A percentile compares a stretch with the other conserved stretches of the same genome.
Conservation (phyloP, 257 asterid genomes). For the Prunella vulgaris region DNA sequence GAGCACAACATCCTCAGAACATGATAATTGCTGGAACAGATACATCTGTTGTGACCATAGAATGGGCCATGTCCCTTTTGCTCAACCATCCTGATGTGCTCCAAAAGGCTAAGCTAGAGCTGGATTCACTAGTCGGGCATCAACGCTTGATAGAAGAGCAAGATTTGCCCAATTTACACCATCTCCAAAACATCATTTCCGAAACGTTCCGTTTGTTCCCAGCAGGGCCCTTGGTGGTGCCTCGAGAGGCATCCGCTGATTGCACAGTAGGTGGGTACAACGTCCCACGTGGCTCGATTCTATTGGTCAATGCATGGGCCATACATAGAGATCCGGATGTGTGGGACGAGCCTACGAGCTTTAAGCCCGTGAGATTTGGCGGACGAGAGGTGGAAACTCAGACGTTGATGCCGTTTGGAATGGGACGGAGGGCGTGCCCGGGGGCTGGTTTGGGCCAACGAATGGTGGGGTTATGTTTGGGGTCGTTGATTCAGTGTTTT, state of each 20-base stretch:
- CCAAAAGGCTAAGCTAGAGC: conserved; percentile 26
- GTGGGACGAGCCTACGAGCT: conserved; percentile 34
- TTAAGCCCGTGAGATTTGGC: conserved; percentile 41
- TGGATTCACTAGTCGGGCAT: conserved; percentile 20
- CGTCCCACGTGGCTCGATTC: conserved; percentile 33
- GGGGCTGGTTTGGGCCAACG: conserved; percentile 31
- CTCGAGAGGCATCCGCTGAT: conserved; percentile 35
- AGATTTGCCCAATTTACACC: conserved; percentile 26
- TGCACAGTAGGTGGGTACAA: conserved; percentile 37
- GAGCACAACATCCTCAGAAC: not conserved
- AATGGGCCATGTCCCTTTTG: conserved; percentile 42
- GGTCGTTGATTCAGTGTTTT: conserved; percentile 36
- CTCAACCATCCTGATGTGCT: conserved; percentile 28
- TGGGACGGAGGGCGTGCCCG: conserved; percentile 46
- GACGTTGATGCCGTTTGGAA: conserved; percentile 35
- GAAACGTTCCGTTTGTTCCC: conserved; percentile 32
- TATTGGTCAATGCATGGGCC: conserved; percentile 38
- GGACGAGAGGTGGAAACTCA: conserved; percentile 20
- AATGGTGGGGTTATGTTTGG: conserved; percentile 36
- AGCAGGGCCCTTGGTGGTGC: conserved; percentile 32
- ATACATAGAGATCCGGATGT: conserved; percentile 35
- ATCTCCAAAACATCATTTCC: conserved; percentile 16
- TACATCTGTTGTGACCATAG: conserved; percentile 27
- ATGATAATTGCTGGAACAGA: conserved; percentile 33
- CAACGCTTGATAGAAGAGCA: conserved; percentile 25